Percentiles rank a stretch among this genome's conserved stretches.
These are phyloP conservation scores for Saccharomyces hybrid DNA, from an alignment of 1,139 yeast species.

Conservation along the genomic window DNA sequence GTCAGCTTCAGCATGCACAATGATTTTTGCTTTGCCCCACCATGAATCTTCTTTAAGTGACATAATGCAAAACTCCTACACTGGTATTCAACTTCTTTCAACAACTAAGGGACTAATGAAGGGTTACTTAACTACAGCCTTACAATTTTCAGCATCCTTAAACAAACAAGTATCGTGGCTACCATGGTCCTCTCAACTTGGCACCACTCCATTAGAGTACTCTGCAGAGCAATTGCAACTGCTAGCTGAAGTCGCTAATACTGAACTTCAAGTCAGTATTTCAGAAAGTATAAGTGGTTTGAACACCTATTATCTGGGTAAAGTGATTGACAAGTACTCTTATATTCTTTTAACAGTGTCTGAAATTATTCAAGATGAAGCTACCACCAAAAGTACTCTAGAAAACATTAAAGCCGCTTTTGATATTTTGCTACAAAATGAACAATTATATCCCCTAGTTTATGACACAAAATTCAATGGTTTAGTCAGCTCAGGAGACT, in stretches of 20 bases:
- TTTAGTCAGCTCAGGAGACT: constrained; percentile 54
- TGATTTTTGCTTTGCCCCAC: constrained; percentile 60
- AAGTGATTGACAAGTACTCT: constrained; percentile 65
- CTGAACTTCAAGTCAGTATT: constrained; percentile 44
- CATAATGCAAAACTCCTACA: constrained; percentile 16
- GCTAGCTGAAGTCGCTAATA: constrained; percentile 35
- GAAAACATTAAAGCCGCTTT: constrained; percentile 52
- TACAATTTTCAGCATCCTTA: constrained; percentile 51
- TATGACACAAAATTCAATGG: constrained; percentile 72
- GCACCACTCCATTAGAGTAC: constrained; percentile 37
- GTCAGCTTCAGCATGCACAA: constrained; percentile 31
- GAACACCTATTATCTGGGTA: constrained; percentile 69
- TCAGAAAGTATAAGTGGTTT: constrained; percentile 55
- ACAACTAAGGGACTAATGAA: constrained; percentile 63
- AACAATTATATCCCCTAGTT: constrained; percentile 47
- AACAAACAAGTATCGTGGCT: constrained; percentile 40
- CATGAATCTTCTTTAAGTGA: constrained; percentile 45
- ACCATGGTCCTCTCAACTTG: constrained; percentile 45
- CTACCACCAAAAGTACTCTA: constrained; percentile 40
- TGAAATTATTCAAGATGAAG: constrained; percentile 44
- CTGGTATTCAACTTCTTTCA: constrained; percentile 47
- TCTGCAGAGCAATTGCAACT: constrained; percentile 44
- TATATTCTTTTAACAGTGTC: constrained; percentile 58
- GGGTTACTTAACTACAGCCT: constrained; percentile 45
- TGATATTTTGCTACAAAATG: constrained; percentile 49